Conservation (phyloP, 2,329 filamentous ascomycete genomes). For the Scedosporium dehoogii region DNA sequence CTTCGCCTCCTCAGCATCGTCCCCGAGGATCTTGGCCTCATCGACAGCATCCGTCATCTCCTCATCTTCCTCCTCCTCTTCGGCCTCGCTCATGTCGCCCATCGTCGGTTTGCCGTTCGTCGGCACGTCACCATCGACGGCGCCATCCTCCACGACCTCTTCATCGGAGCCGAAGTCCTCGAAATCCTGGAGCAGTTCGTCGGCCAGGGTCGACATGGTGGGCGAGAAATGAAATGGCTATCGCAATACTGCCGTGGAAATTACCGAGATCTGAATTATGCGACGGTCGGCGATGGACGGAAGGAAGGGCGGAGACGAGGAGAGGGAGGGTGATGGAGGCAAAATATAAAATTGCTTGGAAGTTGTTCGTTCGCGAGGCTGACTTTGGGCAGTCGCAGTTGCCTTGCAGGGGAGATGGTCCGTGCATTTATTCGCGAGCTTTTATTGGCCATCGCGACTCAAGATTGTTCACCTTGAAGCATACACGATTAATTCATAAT, state of each 20-base stretch:
- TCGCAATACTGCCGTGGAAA: neutral
- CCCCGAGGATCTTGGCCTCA: conserved; percentile 32
- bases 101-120: conserved; percentile 33
- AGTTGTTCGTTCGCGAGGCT: neutral
- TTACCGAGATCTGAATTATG: neutral
- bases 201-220: conserved; percentile 78
- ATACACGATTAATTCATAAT: neutral
- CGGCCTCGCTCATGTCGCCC: conserved; percentile 50
- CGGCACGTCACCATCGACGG: conserved; percentile 31
- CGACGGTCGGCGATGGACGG: neutral
- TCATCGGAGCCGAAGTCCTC: conserved; percentile 56
- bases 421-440: neutral
- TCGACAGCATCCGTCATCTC: conserved; percentile 39
- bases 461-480: neutral
- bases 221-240: conserved; percentile 4
- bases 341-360: neutral
- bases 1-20: conserved; percentile 61
- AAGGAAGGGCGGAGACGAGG: conserved; percentile 3
- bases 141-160: conserved; percentile 43
- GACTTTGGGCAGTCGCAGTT: conserved; percentile 3
- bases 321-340: neutral
- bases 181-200: conserved; percentile 87
- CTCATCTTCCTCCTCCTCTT: conserved; percentile 51
- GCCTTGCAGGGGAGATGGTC: conserved; percentile 6
- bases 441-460: conserved; percentile 5